Conservation (phyloP, 176 grass and related monocot species). For the Ensete ventricosum region DNA sequence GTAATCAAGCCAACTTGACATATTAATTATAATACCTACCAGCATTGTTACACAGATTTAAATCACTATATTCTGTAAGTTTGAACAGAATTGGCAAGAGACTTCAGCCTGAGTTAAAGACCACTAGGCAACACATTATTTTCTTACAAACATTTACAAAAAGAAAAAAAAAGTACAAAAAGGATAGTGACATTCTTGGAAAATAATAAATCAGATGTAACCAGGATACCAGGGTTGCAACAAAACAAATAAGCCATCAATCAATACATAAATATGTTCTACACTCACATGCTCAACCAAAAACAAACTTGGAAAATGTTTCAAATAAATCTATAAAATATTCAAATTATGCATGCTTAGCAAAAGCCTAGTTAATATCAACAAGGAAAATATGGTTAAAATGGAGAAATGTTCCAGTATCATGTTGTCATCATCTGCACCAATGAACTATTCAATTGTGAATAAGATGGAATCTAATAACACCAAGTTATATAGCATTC, state of each 20-base stretch:
- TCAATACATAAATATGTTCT: background rate
- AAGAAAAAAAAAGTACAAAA: background rate
- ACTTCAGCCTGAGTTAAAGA: background rate
- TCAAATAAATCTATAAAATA: background rate
- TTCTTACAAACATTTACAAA: background rate
- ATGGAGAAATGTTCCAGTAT: no score
- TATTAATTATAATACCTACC: background rate
- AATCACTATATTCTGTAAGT: background rate
- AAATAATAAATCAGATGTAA: background rate
- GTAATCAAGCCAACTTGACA: background rate
- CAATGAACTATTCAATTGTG: background rate
- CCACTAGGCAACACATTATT: background rate
- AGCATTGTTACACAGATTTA: background rate
- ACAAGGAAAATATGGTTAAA: no score
- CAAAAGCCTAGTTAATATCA: background rate
- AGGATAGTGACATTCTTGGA: background rate
- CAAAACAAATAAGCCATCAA: background rate
- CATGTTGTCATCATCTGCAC: no score
- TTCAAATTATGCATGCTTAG: background rate
- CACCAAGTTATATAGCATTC: background rate
- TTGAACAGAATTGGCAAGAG: background rate
- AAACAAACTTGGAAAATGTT: background rate
- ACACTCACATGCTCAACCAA: background rate
- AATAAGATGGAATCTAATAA: background rate
- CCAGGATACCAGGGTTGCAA: background rate